Base-by-base conservation (phyloP, 2,329 filamentous ascomycete genomes). In the Aspergillus felis region DNA sequence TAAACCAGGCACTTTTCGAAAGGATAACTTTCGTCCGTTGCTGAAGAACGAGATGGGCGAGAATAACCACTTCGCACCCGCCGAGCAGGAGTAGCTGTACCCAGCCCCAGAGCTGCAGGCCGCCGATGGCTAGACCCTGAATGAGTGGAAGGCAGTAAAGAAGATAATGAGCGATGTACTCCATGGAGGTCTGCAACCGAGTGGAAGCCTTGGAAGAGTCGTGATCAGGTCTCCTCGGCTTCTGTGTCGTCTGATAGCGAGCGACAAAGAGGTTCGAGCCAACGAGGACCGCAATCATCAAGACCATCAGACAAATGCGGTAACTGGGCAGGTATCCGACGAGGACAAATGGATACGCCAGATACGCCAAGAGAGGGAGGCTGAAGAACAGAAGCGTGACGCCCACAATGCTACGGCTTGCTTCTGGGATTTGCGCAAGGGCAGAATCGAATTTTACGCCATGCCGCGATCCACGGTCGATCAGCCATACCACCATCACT, bases 141-240 rank as follows among this genome's bases (percentile, higher is more conserved):
- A 59, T n/a, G 25, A 61, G 42, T 1, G 59, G 59, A 25, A 57
- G 28, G 4, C 57, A 52, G 27, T 59, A 61, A 12, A 61, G 17
- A 1, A 49, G 20, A 51, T 54, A 51, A 20, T 46, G 20, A 9
- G 42, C n/a, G 8, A 46, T 12, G 22, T 46, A 10, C 8, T 20
- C 42, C n/a, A 24, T 24, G 14, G 14, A 7, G 5, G 32, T 38
- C 14, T 17, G 50, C 55, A 22, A 50, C 41, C 51, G 51, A 61
- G 44, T 24, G 32, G 3, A 17, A 12, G 14, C 35, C 28, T 1
- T 35, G 47, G 17, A 54, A 50, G 32, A 17, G 32, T 35, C 14
- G 14, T 17, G 3, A 6, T 35, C 32, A 28, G 32, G 5, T 46
- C 41, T 29, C 53, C 28, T 20, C 25, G 20, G 17, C 44, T 54